These are phyloP conservation scores for Orbilia ellipsospora DNA, from an alignment of 2,329 filamentous ascomycete genomes.

Conservation along the genomic window DNA sequence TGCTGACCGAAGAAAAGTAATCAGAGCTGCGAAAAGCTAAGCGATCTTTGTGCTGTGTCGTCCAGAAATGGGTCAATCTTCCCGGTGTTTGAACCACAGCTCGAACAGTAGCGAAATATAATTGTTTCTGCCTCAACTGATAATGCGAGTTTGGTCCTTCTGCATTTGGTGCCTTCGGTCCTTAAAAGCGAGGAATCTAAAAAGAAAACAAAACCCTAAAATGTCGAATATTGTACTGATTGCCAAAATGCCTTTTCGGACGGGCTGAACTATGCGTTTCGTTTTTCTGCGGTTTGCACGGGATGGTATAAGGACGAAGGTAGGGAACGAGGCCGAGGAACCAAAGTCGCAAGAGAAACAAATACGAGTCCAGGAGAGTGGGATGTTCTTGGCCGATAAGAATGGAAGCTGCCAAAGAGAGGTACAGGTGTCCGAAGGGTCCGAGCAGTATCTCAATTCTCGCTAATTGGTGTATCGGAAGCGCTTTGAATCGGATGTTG, in stretches of 20 bases:
- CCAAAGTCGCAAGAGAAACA: constrained; percentile 25
- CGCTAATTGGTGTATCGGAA: constrained; percentile 55
- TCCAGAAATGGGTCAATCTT: constrained; percentile 50
- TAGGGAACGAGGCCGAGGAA: constrained; percentile 38
- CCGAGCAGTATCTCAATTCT: constrained; percentile 50
- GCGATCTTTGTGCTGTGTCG: constrained; percentile 33
- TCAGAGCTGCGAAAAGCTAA: constrained; percentile 50
- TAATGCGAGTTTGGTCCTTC: constrained; percentile 54
- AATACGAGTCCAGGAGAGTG: background rate
- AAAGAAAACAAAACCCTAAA: too few relatives aligned
- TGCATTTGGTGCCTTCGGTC: constrained; percentile 45
- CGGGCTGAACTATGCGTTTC: constrained; percentile 24
- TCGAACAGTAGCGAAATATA: constrained; percentile 12
- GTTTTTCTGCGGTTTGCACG: constrained; percentile 10
- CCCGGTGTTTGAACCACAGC: constrained; percentile 19
- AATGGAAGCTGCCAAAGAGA: constrained; percentile 34
- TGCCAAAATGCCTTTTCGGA: constrained; percentile 30
- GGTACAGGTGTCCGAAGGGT: constrained; percentile 51
- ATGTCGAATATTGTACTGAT: too few relatives aligned
- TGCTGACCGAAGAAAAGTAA: constrained; percentile 42
- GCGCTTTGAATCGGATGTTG: constrained; percentile 53
- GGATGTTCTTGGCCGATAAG: constrained; percentile 37
- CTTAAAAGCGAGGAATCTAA: constrained; percentile 16
- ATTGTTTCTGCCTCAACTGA: constrained; percentile 50
- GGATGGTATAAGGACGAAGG: constrained; percentile 17